These are phyloP conservation scores for Zymoseptoria tritici DNA, from an alignment of 2,329 filamentous ascomycete genomes.

Conservation along the genomic window DNA sequence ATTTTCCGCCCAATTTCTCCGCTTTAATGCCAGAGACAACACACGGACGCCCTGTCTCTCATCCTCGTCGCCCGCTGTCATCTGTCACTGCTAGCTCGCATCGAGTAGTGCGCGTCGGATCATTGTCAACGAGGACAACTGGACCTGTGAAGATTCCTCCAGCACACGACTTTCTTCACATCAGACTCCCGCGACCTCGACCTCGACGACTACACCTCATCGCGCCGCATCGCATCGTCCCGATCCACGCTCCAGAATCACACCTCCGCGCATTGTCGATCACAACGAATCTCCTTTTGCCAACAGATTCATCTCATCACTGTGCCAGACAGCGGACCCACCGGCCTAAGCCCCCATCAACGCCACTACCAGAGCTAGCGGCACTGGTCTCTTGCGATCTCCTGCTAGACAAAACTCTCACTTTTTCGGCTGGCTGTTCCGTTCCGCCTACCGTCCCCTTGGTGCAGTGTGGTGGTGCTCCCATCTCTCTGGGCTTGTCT, in stretches of 20 bases:
- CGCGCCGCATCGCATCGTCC: background rate
- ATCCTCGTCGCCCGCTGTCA: background rate
- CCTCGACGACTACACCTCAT: background rate
- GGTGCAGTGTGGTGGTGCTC: conserved; percentile 9
- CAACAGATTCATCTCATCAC: background rate
- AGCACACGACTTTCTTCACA: background rate
- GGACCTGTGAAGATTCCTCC: background rate
- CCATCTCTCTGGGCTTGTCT: conserved; percentile 17
- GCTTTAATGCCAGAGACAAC: background rate
- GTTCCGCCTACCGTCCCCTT: conserved; percentile 26
- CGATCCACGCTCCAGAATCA: background rate
- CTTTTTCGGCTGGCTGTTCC: conserved; percentile 24
- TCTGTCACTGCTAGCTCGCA: background rate
- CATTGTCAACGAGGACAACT: background rate
- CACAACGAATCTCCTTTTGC: background rate
- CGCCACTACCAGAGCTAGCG: conserved; percentile 26
- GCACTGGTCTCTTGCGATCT: conserved; percentile 26
- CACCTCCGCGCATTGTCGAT: background rate
- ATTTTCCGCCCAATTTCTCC: background rate
- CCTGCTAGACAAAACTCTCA: conserved; percentile 25
- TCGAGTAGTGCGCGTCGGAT: background rate
- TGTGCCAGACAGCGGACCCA: background rate
- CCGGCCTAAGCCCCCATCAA: background rate
- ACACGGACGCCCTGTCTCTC: background rate
- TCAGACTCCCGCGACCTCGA: background rate